Percentiles rank a stretch among this genome's conserved stretches.
Evolutionary conservation across 2,329 filamentous ascomycete genomes (phyloP).

Genomic region (Capronia epimyces): DNA sequence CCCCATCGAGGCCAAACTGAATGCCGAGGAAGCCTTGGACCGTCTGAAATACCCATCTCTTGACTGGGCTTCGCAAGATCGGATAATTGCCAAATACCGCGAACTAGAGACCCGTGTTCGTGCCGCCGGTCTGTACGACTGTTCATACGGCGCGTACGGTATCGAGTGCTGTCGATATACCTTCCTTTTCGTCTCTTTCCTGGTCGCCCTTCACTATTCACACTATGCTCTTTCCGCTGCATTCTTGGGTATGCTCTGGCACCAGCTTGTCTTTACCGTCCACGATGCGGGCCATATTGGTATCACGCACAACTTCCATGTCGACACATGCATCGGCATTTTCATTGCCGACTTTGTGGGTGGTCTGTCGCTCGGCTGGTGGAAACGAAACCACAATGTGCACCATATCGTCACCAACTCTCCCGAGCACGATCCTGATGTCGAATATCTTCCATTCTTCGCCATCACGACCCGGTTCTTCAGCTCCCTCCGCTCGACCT

Average conservation of each 20-base stretch:
- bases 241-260: conserved; percentile 81
- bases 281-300: conserved; percentile 97
- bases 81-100: conserved; percentile 77
- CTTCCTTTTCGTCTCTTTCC: conserved; percentile 57
- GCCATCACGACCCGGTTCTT: conserved; percentile 79
- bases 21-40: conserved; percentile 19
- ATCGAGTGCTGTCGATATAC: conserved; percentile 69
- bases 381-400: conserved; percentile 94
- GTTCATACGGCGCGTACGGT: conserved; percentile 74
- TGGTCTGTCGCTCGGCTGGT: conserved; percentile 89
- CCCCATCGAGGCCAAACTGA: conserved; percentile 17
- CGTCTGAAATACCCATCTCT: conserved; percentile 67
- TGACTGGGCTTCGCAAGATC: conserved; percentile 66
- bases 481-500: conserved; percentile 66
- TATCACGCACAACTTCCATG: conserved; percentile 83
- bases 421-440: conserved; percentile 93
- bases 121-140: conserved; percentile 72
- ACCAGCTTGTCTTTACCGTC: conserved; percentile 87
- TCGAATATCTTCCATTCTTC: conserved; percentile 84
- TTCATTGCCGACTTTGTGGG: conserved; percentile 84
- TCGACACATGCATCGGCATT: conserved; percentile 81
- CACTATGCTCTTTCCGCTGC: conserved; percentile 67
- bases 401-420: conserved; percentile 95
- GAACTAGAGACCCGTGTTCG: conserved; percentile 65
- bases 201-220: conserved; percentile 55